Evolutionary conservation across 2,329 filamentous ascomycete genomes (phyloP), one percentile per base, ranked within the genome.

Genomic region (Phialemonium atrogriseum): DNA sequence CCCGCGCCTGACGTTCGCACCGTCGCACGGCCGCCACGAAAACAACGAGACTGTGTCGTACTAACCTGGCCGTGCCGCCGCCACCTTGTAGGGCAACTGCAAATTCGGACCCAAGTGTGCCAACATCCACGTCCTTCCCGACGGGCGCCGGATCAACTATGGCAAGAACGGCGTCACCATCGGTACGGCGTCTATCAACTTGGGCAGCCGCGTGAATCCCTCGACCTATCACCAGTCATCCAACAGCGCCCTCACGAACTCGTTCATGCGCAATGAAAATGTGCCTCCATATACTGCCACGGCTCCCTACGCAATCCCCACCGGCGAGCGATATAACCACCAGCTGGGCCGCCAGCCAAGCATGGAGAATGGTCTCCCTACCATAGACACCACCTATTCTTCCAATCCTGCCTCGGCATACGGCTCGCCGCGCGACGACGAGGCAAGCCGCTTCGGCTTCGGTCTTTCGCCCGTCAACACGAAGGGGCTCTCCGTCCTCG

Each of bases 41-140:
- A n/a, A n/a, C n/a, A n/a, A 27, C 30, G 27, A 26, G 17, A 15
- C 27, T 27, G n/a, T n/a, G n/a, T n/a, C n/a, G n/a, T n/a, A n/a
- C n/a, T n/a, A n/a, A n/a, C n/a, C n/a, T n/a, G n/a, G n/a, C n/a
- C n/a, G n/a, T n/a, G n/a, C n/a, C n/a, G n/a, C n/a, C 42, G 36
- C 29, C 22, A 34, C 43, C 30, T 31, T 35, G 32, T 48, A 95
- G 86, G 91, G 91, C 45, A 95, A 95, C 61, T 98, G 91, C 77
- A 96, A 96, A 59, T 98, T 96, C 56, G 91, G 91, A 40, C 84
- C 86, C 42, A 96, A 96, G 62, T 98, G 91, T 68, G 89, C 89
- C 51, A 85, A 96, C 52, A 85, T 93, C 43, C 91, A 98, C 59
- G 83, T 96, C 50, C 79, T 95, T 29, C 87, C 88, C 46, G 88